Percentiles rank a stretch among this genome's conserved stretches.
Evolutionary conservation across 129 eudicot genomes (phyloP).

Genomic region (Centella asiatica): DNA sequence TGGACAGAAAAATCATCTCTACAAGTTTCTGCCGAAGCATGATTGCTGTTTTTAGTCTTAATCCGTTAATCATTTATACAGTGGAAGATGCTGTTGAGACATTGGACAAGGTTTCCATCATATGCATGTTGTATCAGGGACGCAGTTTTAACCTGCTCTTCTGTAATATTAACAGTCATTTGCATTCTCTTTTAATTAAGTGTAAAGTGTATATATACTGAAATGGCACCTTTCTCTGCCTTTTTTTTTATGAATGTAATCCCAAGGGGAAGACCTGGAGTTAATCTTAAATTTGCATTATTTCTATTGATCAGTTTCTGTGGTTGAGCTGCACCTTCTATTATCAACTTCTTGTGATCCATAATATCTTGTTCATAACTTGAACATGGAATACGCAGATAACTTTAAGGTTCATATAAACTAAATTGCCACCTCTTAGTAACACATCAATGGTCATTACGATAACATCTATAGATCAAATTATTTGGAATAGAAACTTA

Average conservation of each 20-base stretch:
- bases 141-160: constrained; percentile 1
- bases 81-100: not conserved
- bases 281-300: not conserved
- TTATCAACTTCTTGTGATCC: not conserved
- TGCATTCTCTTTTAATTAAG: not conserved
- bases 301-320: not conserved
- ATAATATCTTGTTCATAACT: not conserved
- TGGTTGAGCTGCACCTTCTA: not conserved
- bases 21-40: constrained; percentile 1
- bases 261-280: not conserved
- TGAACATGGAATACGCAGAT: not conserved
- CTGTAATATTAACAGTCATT: not conserved
- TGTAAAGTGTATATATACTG: constrained; percentile 4
- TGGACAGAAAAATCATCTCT: not conserved
- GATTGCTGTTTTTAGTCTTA: constrained; percentile 2
- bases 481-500: not conserved
- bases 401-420: not conserved
- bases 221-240: not conserved
- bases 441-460: not conserved
- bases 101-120: not conserved
- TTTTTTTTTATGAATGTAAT: not conserved
- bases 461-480: too few relatives aligned
- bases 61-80: not conserved
- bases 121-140: not conserved
- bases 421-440: not conserved